Evolutionary conservation across 768 basidiomycete species (phyloP), one percentile per base, ranked within the genome.

Genomic region (Harrya chromipes): DNA sequence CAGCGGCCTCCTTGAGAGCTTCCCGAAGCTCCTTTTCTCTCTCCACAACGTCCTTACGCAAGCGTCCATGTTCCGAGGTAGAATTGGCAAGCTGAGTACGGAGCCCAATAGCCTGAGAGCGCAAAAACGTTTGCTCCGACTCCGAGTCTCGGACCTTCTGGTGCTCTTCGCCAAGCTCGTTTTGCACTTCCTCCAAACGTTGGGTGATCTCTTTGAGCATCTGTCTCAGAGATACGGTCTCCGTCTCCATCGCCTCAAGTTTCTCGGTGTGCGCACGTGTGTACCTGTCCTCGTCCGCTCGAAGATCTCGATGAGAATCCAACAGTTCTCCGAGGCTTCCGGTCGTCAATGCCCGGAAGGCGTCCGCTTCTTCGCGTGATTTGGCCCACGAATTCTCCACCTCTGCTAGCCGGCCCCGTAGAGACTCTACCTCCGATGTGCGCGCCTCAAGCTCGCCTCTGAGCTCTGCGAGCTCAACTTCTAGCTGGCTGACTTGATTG

Each of bases 281-380:
- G 19, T 82, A 54, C 23, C 90, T 80, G 57, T 90, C 89, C 63
- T 97, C 91, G 60, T 93, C 92, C 12, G 85, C 80, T 66, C 81
- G 83, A 44, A 94, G 75, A 59, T 91, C 89, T 31, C 85, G 82
- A 72, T 95, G 94, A 3, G 87, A 84, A 63, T 94, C 90, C 40
- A 97, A 74, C 17, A 97, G 75, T 63, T 94, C 83, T 20, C 92
- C 93, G 3, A 97, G 78, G 60, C 85, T 80, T 40, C 85, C 83
- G 2, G 91, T 95, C 3, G 94, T 94, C 44, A 93, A 73, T 19
- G 88, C 86, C 46, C 93, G 77, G 67, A 94, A 84, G 2, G 87
- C 83, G 66, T 97, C 94, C 3, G 93, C 91, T 72, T 97, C 93
- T 70, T 94, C 88, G 13, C 93, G 83, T 37, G 92, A 91, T 67